Conservation (phyloP, 257 asterid genomes). For the Jasminum sambac region DNA sequence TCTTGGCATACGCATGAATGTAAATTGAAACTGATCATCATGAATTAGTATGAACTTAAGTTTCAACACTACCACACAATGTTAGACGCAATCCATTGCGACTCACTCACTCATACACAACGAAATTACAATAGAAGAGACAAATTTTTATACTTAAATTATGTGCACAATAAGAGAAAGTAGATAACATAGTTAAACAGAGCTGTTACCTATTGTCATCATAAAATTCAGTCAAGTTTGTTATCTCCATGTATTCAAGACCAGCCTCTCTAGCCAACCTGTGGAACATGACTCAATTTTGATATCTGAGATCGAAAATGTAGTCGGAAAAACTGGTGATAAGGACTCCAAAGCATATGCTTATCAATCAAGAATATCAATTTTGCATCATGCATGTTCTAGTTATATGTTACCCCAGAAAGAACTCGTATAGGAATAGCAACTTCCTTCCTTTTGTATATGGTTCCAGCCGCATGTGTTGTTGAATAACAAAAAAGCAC, state of each 20-base stretch:
- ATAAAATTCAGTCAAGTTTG: constrained; percentile 87
- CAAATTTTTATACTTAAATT: background rate
- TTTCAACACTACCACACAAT: background rate
- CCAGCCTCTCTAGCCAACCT: constrained; percentile 99
- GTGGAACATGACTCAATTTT: constrained; percentile 31
- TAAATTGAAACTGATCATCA: background rate
- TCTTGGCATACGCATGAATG: background rate
- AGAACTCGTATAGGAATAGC: background rate
- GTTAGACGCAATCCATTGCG: background rate
- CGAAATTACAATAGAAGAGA: background rate
- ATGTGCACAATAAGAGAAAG: background rate
- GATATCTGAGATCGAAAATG: constrained; percentile 19
- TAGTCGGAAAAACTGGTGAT: constrained; percentile 2
- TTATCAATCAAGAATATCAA: background rate
- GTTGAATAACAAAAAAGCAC: too few species aligned
- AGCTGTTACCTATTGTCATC: constrained; percentile 78
- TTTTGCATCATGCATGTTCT: background rate
- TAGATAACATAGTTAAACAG: constrained; percentile 19
- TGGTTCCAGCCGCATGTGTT: too few species aligned
- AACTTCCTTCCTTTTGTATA: background rate
- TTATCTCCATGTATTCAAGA: constrained; percentile 82
- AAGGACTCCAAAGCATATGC: constrained; percentile 12
- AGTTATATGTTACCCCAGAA: background rate
- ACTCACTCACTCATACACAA: too few species aligned
- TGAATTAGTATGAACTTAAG: background rate